phyloP scores from a whole-genome alignment of 306 rosid species.

The Arachis stenosperma region DNA sequence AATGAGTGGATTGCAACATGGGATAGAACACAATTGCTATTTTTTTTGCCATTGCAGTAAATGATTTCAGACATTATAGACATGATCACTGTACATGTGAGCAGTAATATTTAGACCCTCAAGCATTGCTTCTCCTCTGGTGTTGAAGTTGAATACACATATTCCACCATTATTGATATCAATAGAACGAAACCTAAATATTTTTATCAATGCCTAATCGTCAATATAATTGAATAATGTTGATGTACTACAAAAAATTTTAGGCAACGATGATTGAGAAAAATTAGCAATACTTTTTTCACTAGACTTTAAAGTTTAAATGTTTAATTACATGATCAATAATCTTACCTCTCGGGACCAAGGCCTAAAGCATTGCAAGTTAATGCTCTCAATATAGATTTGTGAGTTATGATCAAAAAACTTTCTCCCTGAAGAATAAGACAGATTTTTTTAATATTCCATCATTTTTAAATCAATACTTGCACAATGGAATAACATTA shows the following conservation, averaged over 20 bases:
- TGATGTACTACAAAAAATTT: neutral
- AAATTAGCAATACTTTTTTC: conserved; percentile 24
- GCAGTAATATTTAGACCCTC: conserved; percentile 69
- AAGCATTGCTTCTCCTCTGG: conserved; percentile 80
- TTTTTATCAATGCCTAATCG: conserved; percentile 33
- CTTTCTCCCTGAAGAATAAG: conserved; percentile 63
- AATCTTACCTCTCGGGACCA: conserved; percentile 64
- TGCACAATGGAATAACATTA: conserved; percentile 14
- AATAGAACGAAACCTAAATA: conserved; percentile 68
- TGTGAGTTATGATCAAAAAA: conserved; percentile 75
- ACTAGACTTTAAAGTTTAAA: neutral
- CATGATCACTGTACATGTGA: conserved; percentile 72
- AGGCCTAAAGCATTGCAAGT: conserved; percentile 79
- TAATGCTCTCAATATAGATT: conserved; percentile 78
- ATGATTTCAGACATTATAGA: conserved; percentile 54
- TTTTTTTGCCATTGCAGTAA: conserved; percentile 5
- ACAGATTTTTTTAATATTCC: conserved; percentile 13
- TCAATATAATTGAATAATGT: neutral
- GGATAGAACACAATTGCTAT: neutral
- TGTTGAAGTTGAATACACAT: conserved; percentile 69
- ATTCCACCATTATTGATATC: conserved; percentile 76
- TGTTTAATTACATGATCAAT: conserved; percentile 4
- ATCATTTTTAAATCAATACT: conserved; percentile 19
- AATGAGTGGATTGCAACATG: neutral
- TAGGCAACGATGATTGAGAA: neutral